Evolutionary conservation across 2,329 filamentous ascomycete genomes (phyloP), one percentile per base, ranked within the genome.

Genomic region (Ceratocystis eucalypticola): DNA sequence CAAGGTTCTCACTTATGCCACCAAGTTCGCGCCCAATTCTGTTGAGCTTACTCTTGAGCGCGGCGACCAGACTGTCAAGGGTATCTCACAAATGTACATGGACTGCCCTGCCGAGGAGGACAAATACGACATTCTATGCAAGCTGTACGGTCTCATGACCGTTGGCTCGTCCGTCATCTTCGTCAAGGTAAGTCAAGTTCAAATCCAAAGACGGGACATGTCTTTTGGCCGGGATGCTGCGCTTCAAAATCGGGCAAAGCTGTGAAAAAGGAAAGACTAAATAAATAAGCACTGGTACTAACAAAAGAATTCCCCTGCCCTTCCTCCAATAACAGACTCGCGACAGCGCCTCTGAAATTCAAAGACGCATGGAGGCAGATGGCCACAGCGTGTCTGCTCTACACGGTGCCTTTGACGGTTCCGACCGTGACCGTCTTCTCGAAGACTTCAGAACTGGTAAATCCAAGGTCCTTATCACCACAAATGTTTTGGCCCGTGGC

Each of bases 101-200:
- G 94, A 99, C 75, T 97, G 93, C 72, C 84, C 88, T 25, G 82
- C 82, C 44, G 89, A 95, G 70, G 79, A 86, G 45, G 85, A 89
- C 72, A 97, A 97, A 75, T 99, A 96, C 74, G 84, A 88, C 45
- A 86, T 89, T 67, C 84, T 99, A 6, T 88, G 95, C 75, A 90
- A 93, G 74, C 88, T 99, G 68, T 99, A 99, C 74, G 92, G 93
- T 67, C 80, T 97, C 57, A 93, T 99, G 84, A 96, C 92, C 17
- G 91, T 97, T 72, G 92, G 92, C 4, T 96, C 93, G 6, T 97
- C 94, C 0, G 96, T 99, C 73, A 97, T 99, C 72, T 99, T 99
- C 73, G 93, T 97, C 75, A 90, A 88, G 81, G 90, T 92, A 78
- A 69, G 80, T 62, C 46, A 4, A 17, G 46, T 59, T 17, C 5